These are phyloP conservation scores for Aspergillus pseudotamarii DNA, from an alignment of 2,329 filamentous ascomycete genomes.

Conservation along the genomic window DNA sequence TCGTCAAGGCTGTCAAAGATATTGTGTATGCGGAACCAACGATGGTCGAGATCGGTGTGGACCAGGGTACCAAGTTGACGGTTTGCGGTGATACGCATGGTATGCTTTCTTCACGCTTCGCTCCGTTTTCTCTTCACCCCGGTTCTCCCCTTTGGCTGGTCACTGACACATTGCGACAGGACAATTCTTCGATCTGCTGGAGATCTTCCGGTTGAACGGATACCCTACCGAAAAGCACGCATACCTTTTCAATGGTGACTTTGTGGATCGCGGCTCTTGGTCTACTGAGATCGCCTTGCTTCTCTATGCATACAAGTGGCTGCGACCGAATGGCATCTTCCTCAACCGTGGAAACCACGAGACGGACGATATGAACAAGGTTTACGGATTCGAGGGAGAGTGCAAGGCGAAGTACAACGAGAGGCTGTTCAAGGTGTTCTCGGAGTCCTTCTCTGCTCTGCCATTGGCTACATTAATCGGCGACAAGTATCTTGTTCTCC, in stretches of 20 bases:
- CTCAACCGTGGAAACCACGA: slow-evolving; percentile 98
- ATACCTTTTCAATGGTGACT: slow-evolving; percentile 98
- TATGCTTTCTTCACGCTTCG: slow-evolving; percentile 38
- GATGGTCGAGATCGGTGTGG: slow-evolving; percentile 91
- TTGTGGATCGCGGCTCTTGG: slow-evolving; percentile 97
- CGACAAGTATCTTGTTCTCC: slow-evolving; percentile 85
- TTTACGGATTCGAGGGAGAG: slow-evolving; percentile 97
- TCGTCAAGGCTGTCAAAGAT: slow-evolving; percentile 85
- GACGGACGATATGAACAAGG: slow-evolving; percentile 98
- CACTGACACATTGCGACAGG: slow-evolving; percentile 53
- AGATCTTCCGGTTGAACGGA: slow-evolving; percentile 92
- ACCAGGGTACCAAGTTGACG: slow-evolving; percentile 76
- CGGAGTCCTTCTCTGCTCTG: slow-evolving; percentile 93
- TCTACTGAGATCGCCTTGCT: slow-evolving; percentile 94
- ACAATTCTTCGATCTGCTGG: slow-evolving; percentile 96
- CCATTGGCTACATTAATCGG: slow-evolving; percentile 91
- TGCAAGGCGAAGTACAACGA: slow-evolving; percentile 98
- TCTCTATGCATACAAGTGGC: slow-evolving; percentile 95
- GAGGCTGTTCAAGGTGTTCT: slow-evolving; percentile 94
- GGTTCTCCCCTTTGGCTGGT: background rate
- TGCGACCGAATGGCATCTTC: slow-evolving; percentile 85
- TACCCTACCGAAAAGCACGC: slow-evolving; percentile 81
- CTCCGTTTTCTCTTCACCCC: background rate
- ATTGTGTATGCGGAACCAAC: slow-evolving; percentile 90
- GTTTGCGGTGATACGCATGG: slow-evolving; percentile 98